A percentile compares a stretch with the other conserved stretches of the same genome.
Evolutionary conservation across 768 basidiomycete genomes (phyloP).

Genomic region (Serendipita sp.): DNA sequence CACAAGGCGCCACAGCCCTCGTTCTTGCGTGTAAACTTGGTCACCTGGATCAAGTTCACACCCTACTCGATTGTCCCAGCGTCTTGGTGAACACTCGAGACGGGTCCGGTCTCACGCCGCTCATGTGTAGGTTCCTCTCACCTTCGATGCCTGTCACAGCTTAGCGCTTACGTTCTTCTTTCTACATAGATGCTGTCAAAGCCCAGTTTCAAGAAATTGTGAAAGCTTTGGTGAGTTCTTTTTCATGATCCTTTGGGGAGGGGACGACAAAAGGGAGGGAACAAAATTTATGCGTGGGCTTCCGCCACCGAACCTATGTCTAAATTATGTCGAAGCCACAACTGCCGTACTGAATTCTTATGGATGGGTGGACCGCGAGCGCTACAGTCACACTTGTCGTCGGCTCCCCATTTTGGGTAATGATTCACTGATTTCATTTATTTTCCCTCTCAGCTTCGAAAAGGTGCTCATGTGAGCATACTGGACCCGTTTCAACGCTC

Average conservation of each 20-base stretch:
- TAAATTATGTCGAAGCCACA: not conserved
- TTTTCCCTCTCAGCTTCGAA: not conserved
- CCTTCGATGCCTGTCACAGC: not conserved
- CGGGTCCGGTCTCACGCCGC: not conserved
- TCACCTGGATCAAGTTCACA: not conserved
- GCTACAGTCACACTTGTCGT: not conserved
- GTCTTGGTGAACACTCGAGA: constrained; percentile 2
- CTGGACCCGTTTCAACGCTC: not conserved
- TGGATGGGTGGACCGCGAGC: not conserved
- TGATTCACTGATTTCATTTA: not conserved
- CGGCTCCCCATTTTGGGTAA: not conserved
- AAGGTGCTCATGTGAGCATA: not conserved
- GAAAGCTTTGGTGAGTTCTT: not conserved
- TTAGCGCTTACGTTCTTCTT: not conserved
- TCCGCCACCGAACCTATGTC: too few species aligned
- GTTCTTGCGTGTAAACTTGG: not conserved
- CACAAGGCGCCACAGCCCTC: not conserved
- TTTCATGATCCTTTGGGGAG: not conserved
- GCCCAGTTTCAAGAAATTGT: not conserved
- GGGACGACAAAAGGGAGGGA: not conserved
- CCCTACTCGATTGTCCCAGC: constrained; percentile 1
- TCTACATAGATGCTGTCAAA: not conserved
- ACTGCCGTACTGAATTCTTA: not conserved
- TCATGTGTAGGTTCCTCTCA: not conserved
- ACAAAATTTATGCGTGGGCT: not conserved